phyloP scores from a whole-genome alignment of 2,329 filamentous ascomycete genomes.

The Microcera coccophila region DNA sequence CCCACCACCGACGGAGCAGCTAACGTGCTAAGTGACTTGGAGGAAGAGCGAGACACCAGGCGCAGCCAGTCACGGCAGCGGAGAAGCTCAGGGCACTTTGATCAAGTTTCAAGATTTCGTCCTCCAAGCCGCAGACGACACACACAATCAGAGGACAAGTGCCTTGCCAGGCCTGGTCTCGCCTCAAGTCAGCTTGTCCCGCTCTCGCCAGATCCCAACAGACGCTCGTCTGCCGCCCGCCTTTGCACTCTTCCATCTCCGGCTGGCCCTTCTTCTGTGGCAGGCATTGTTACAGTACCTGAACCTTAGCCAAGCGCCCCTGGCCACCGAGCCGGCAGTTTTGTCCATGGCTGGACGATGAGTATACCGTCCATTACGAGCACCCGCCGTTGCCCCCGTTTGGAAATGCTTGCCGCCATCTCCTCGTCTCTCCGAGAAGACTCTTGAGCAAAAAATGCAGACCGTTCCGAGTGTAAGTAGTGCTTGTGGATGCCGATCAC shows the following conservation, averaged over 20 bases:
- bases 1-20: constrained; percentile 4
- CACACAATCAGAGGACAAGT: not conserved
- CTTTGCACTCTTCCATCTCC: not conserved
- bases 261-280: not conserved
- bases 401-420: constrained; percentile 36
- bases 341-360: constrained; percentile 29
- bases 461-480: constrained; percentile 49
- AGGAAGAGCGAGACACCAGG: not conserved
- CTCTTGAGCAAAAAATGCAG: constrained; percentile 48
- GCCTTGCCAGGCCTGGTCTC: not conserved
- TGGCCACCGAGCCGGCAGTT: constrained; percentile 8
- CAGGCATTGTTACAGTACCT: not conserved
- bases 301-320: not conserved
- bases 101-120: not conserved
- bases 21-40: no score
- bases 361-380: constrained; percentile 25
- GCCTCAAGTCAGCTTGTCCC: not conserved
- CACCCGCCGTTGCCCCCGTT: constrained; percentile 25
- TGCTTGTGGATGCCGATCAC: constrained; percentile 19
- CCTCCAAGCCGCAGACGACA: not conserved
- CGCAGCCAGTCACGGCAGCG: not conserved
- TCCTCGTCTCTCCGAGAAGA: constrained; percentile 37
- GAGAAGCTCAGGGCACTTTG: not conserved
- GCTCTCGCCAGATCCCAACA: no score
- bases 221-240: no score